Evolutionary conservation across 2,329 filamentous ascomycete genomes (phyloP), one percentile per base, ranked within the genome.

Genomic region (Mollisiaceae sp.): DNA sequence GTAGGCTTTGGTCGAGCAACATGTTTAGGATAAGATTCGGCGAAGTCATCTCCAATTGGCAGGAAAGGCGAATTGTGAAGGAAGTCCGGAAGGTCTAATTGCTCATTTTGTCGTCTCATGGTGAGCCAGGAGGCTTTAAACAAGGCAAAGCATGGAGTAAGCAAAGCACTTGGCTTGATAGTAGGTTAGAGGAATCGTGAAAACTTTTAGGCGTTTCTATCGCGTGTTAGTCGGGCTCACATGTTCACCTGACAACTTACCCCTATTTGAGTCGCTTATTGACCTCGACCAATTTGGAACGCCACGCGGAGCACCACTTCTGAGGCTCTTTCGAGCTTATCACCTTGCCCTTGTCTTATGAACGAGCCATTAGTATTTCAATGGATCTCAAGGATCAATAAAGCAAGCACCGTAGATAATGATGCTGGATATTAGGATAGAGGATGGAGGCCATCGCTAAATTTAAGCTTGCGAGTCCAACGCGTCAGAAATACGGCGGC

Each of bases 61-160:
- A 67, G 58, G 52, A 67, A 77, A 67, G 62, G 77, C 65, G 71
- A 76, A 60, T 68, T 66, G 12, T 72, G 60, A 2, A 73, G 65
- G 27, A 71, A 73, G 4, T 70, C 66, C 1, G 71, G 71, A 32
- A 73, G 52, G 38, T 72, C 70, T 8, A 61, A 47, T 8, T 63
- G 35, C 18, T 54, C 35, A 22, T 12, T 18, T 43, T 57, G 60
- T 5, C 52, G 50, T 54, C 60, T 65, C 63, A 65, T 65, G 11
- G 35, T 59, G 41, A 32, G 27, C 27, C 27, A 32, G 27, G 27
- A 39, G 22, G 24, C 4, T 32, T 18, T 15, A 32, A 24, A 54
- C 14, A n/a, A 32, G 12, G 45, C 15, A 8, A 50, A 20, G n/a
- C 45, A 18, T 27, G 11, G 3, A 32, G 50, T 24, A 54, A 54